Base-by-base conservation (phyloP, 2,329 filamentous ascomycete genomes). In the Endoconidiophora laricicola region DNA sequence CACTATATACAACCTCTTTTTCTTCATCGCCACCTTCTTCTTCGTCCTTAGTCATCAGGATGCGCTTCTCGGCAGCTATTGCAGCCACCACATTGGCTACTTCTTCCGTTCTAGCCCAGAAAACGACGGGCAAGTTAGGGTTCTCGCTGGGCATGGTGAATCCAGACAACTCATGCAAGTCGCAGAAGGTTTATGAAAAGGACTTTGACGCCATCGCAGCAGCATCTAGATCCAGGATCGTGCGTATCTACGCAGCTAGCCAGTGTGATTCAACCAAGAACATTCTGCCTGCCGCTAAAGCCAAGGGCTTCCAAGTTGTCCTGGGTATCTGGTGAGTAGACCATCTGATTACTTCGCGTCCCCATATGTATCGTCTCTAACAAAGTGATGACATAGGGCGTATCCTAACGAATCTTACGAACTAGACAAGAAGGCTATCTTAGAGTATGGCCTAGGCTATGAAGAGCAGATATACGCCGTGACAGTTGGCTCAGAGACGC, bases 401-500 rank as follows among this genome's bases (percentile, higher is more conserved):
- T 79, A 82, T 58, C 70, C 71, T 43, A 70, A 78, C n/a, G 67
- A 72, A 26, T 77, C 76, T 36, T 82, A 78, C 64, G 60, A 71
- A 23, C 65, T 68, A 44, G 81, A 84, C 61, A 76, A 76, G 59
- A 62, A 66, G 5, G 77, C 79, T 10, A 55, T 57, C 39, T 58
- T 53, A 18, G n/a, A 49, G 36, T 67, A 70, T 55, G 69, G 67
- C 2, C 59, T 63, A 18, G 57, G 73, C 63, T 72, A 70, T 61
- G 66, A 71, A 57, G 70, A 74, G 53, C 71, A 74, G 52, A 71
- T 86, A 55, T 76, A 81, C 59, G 81, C 74, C 51, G 75, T 84
- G 55, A 83, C 80, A 4, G 77, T 84, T 52, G 81, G 81, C 24
- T 83, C 78, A 12, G 81, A 86, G 67, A 72, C 74, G 4, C 68